Conservation (phyloP, 495 filamentous ascomycete species). For the Diplogelasinospora grovesii region DNA sequence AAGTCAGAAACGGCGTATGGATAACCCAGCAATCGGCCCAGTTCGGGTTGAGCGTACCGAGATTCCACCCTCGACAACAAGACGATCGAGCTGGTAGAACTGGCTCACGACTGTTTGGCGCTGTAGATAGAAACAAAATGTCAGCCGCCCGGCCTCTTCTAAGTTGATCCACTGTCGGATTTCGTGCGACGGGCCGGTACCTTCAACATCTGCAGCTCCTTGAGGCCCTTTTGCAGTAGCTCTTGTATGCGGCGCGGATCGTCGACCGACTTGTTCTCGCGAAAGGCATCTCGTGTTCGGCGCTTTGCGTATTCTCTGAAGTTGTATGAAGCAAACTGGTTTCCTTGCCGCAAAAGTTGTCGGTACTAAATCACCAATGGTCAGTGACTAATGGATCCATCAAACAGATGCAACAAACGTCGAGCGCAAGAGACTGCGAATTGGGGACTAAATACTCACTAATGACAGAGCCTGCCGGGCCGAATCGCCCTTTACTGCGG, state of each 20-base stretch:
- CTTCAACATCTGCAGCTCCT: slow-evolving; percentile 87
- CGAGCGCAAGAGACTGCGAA: not conserved
- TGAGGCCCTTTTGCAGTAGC: slow-evolving; percentile 79
- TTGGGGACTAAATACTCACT: slow-evolving; percentile 39
- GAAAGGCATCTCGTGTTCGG: slow-evolving; percentile 80
- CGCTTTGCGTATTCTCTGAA: slow-evolving; percentile 95
- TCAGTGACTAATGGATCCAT: too few species aligned
- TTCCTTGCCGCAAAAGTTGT: slow-evolving; percentile 77
- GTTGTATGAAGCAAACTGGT: slow-evolving; percentile 89
- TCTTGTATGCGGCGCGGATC: slow-evolving; percentile 74
- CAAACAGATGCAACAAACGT: not conserved
- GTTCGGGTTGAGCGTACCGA: slow-evolving; percentile 41
- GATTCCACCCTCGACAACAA: slow-evolving; percentile 86
- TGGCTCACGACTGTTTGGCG: slow-evolving; percentile 92
- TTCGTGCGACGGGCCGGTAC: too few species aligned
- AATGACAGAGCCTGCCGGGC: slow-evolving; percentile 67
- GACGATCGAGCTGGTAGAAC: slow-evolving; percentile 84
- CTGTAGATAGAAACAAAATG: slow-evolving; percentile 40
- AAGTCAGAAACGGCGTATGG: slow-evolving; percentile 9
- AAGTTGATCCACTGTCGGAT: too few species aligned
- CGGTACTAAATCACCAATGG: slow-evolving; percentile 61
- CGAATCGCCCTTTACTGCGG: slow-evolving; percentile 52
- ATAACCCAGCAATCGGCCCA: not conserved
- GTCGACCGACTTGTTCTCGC: slow-evolving; percentile 63
- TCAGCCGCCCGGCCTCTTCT: too few species aligned